These are phyloP conservation scores for Globisporangium ultimum DNA, from an alignment of 352 stramenopile species.

Conservation along the genomic window DNA sequence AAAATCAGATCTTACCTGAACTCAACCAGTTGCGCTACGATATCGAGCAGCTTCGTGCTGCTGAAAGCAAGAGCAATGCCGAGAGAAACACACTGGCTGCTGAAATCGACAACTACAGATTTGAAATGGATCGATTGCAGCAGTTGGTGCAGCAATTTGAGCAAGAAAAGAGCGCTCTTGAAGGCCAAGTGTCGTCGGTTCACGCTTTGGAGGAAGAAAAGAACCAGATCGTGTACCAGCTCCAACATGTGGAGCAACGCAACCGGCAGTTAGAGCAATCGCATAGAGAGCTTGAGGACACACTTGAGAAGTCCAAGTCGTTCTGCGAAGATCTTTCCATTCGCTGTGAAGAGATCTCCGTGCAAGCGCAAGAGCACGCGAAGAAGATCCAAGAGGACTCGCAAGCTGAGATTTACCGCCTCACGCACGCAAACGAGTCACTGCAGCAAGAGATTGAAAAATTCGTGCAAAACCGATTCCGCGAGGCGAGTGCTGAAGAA, in stretches of 20 bases:
- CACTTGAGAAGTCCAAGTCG: constrained; percentile 54
- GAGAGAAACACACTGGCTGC: constrained; percentile 18
- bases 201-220: constrained; percentile 44
- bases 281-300: constrained; percentile 49
- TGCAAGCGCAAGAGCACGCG: constrained; percentile 50
- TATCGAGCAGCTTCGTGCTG: constrained; percentile 19
- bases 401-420: constrained; percentile 54
- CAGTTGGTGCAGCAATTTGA: constrained; percentile 35
- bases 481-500: constrained; percentile 64
- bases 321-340: constrained; percentile 62
- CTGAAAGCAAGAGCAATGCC: constrained; percentile 7
- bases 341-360: constrained; percentile 64
- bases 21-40: constrained; percentile 32
- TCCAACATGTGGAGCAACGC: constrained; percentile 45
- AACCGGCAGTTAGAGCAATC: constrained; percentile 41
- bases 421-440: constrained; percentile 52
- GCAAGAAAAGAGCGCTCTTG: constrained; percentile 36
- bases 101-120: constrained; percentile 27
- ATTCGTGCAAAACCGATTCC: constrained; percentile 50
- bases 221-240: constrained; percentile 27
- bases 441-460: constrained; percentile 69
- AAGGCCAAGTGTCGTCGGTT: constrained; percentile 32
- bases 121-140: constrained; percentile 28
- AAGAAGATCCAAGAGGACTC: constrained; percentile 65
- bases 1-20: constrained; percentile 24